Evolutionary conservation across 192 early-diverging fungal genomes (phyloP).

Genomic region (Backusella macrospora): DNA sequence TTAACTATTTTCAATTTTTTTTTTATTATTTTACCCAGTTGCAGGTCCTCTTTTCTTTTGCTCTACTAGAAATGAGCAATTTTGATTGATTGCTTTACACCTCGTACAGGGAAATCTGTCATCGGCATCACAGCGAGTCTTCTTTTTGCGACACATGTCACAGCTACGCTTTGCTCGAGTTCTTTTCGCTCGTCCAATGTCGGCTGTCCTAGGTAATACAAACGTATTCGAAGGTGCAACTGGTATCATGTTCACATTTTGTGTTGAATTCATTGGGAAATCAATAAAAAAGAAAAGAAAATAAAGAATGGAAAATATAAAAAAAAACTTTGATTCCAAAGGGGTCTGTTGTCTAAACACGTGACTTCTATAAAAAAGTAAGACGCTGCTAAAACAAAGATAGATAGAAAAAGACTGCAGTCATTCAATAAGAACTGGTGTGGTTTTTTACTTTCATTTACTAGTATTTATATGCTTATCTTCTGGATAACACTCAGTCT

Average conservation of each 20-base stretch:
- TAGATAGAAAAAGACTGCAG: too few species aligned
- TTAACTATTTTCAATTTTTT: background rate
- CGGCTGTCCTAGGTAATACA: background rate
- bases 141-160: slow-evolving; percentile 79
- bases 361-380: background rate
- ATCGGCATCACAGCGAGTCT: slow-evolving; percentile 78
- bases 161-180: slow-evolving; percentile 46
- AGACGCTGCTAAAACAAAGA: too few species aligned
- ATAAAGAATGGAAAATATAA: too few species aligned
- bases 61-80: slow-evolving; percentile 50
- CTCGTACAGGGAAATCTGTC: slow-evolving; percentile 64
- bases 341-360: background rate
- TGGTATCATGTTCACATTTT: slow-evolving; percentile 13
- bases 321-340: too few species aligned
- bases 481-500: too few species aligned
- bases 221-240: slow-evolving; percentile 4
- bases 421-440: too few species aligned
- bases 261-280: background rate
- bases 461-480: too few species aligned
- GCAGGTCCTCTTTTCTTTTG: slow-evolving; percentile 72
- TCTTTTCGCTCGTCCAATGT: slow-evolving; percentile 28
- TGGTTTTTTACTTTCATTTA: too few species aligned
- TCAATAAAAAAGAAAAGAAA: background rate
- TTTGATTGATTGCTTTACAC: slow-evolving; percentile 59
- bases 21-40: slow-evolving; percentile 65